Evolutionary conservation across 139 green algal species (phyloP).

Genomic region (Chlamydomonas asymmetrica): DNA sequence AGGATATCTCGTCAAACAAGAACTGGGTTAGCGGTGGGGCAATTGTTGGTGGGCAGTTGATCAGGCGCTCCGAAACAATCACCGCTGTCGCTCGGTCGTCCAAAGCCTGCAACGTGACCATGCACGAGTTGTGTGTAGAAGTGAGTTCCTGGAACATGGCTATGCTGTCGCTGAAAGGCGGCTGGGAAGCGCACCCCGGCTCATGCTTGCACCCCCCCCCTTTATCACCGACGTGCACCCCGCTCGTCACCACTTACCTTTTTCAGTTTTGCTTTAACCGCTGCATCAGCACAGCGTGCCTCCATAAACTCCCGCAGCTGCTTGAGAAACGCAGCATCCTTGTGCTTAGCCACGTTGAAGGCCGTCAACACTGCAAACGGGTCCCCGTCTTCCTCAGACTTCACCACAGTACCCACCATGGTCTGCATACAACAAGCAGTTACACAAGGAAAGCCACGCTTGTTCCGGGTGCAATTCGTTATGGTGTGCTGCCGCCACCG

Average conservation of each 20-base stretch:
- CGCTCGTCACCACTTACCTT: conserved; percentile 6
- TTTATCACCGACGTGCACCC: background rate
- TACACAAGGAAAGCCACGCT: too few relatives aligned
- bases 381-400: conserved; percentile 78
- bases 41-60: conserved; percentile 87
- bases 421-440: too few relatives aligned
- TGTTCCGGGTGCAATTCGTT: too few relatives aligned
- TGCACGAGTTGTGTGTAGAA: background rate
- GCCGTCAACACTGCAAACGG: conserved; percentile 79
- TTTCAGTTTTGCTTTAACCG: conserved; percentile 30
- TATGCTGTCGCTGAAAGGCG: too few relatives aligned
- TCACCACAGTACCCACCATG: conserved; percentile 84
- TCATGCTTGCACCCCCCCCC: background rate
- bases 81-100: conserved; percentile 56
- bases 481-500: too few relatives aligned
- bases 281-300: conserved; percentile 28
- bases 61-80: conserved; percentile 85
- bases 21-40: conserved; percentile 80
- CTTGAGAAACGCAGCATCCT: conserved; percentile 40
- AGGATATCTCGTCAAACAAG: conserved; percentile 78
- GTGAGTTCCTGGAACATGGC: too few relatives aligned
- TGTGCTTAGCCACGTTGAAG: conserved; percentile 59
- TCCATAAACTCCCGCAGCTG: conserved; percentile 68
- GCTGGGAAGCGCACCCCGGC: too few relatives aligned
- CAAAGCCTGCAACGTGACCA: conserved; percentile 48